Evolutionary conservation across 148 eudicot species (phyloP), one percentile per base, ranked within the genome.

Genomic region (Spergularia bocconei): DNA sequence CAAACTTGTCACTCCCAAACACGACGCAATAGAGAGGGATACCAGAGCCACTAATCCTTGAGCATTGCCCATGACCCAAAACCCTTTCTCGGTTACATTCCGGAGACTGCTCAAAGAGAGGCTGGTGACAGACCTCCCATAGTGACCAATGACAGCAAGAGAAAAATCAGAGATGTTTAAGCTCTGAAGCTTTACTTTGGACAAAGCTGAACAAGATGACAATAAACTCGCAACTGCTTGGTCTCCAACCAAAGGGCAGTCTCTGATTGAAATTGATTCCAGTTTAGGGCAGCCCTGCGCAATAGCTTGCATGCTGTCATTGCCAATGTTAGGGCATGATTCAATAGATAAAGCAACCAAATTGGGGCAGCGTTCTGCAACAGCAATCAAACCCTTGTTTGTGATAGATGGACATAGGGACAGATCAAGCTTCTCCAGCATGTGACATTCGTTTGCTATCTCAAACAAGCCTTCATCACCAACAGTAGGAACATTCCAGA

Each of bases 31-130:
- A 11, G 89, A 38, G 70, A 95, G 81, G 57, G 91, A 86, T 5
- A 75, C 23, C 52, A 95, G 70, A 60, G 73, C 44, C 79, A 79
- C 80, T 39, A 95, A 87, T 69, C 99, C 91, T 63, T 69, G 67
- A 29, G 89, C 99, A 60, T 81, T 88, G 54, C 94, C 99, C 99
- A 95, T 90, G 21, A 81, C 91, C 93, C 89, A 91, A 77, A 92
- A 95, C 21, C 98, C 99, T 81, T 80, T 91, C 70, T 91, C 90
- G 51, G 79, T 89, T 78, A 90, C 96, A 41, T 81, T 86, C 75
- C 72, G 80, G 39, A 95, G 94, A n/a, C 82, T 79, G 54, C 80
- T 64, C 39, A 95, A 82, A 48, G 71, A 72, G 71, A 95, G 92
- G 80, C 67, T 80, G n/a, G 85, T 82, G 33, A 95, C 63, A 21